Conservation (phyloP, 2,329 filamentous ascomycete species). For the Pseudogymnoascus sp. region DNA sequence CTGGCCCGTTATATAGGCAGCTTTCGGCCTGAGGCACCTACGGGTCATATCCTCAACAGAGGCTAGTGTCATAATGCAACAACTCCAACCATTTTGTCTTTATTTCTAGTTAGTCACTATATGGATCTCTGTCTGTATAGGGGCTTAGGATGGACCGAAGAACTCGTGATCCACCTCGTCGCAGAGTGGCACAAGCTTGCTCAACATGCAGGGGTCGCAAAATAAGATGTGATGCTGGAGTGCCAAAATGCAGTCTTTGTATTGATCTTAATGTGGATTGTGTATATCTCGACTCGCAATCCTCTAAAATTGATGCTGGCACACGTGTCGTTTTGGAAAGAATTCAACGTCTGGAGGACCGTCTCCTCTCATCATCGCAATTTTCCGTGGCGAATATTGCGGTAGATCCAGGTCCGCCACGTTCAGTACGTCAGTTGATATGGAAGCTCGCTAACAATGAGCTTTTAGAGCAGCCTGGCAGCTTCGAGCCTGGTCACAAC, state of each 20-base stretch:
- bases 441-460: background rate
- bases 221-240: constrained; percentile 25
- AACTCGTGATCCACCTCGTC: constrained; percentile 11
- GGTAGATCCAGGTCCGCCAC: background rate
- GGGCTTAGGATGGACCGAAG: background rate
- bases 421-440: background rate
- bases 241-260: constrained; percentile 25
- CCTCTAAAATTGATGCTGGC: constrained; percentile 25
- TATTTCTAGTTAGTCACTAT: background rate
- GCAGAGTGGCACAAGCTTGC: constrained; percentile 24
- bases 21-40: too few relatives aligned
- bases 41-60: too few relatives aligned
- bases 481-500: constrained; percentile 5
- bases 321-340: constrained; percentile 24
- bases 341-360: constrained; percentile 26
- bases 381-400: background rate
- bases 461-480: background rate
- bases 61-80: background rate
- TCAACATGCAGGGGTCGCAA: constrained; percentile 26
- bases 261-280: constrained; percentile 25
- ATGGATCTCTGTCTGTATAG: background rate
- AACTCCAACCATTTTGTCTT: background rate
- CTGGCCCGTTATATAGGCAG: too few relatives aligned
- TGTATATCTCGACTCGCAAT: constrained; percentile 25
- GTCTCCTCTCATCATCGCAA: constrained; percentile 16